These are phyloP conservation scores for Phytophthora meadii DNA, from an alignment of 352 stramenopile genomes.

Conservation along the genomic window DNA sequence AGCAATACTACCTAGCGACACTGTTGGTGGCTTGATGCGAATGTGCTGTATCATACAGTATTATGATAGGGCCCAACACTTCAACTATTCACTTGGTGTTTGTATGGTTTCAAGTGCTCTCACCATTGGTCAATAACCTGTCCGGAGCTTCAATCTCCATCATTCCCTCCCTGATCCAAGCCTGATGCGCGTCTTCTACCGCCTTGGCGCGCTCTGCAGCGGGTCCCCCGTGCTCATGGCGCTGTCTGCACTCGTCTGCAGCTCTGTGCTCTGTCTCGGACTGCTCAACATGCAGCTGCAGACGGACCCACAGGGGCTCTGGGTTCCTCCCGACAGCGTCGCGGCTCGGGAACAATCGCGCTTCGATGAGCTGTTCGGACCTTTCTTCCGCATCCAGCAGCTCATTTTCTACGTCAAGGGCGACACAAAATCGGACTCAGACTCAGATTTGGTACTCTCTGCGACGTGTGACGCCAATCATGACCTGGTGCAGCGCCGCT, in stretches of 20 bases:
- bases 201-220: constrained; percentile 62
- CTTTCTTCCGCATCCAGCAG: constrained; percentile 89
- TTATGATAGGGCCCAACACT: not conserved
- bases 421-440: constrained; percentile 15
- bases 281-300: constrained; percentile 67
- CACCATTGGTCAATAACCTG: constrained; percentile 22
- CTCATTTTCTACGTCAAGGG: constrained; percentile 82
- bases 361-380: constrained; percentile 84
- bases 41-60: too few relatives aligned
- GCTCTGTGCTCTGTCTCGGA: constrained; percentile 64
- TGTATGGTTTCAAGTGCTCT: not conserved
- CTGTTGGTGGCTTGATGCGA: too few relatives aligned
- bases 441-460: constrained; percentile 8
- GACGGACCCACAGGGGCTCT: constrained; percentile 84
- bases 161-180: not conserved
- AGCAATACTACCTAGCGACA: too few relatives aligned
- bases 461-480: constrained; percentile 33
- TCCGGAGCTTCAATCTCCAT: constrained; percentile 22
- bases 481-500: constrained; percentile 70
- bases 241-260: constrained; percentile 53
- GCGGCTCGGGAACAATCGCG: constrained; percentile 68
- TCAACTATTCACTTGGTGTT: constrained; percentile 23
- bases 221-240: constrained; percentile 53
- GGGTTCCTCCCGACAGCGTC: constrained; percentile 71
- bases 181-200: constrained; percentile 64